These are phyloP conservation scores for Gracilaria domingensis DNA, from an alignment of 23 red algal species.

Conservation along the genomic window DNA sequence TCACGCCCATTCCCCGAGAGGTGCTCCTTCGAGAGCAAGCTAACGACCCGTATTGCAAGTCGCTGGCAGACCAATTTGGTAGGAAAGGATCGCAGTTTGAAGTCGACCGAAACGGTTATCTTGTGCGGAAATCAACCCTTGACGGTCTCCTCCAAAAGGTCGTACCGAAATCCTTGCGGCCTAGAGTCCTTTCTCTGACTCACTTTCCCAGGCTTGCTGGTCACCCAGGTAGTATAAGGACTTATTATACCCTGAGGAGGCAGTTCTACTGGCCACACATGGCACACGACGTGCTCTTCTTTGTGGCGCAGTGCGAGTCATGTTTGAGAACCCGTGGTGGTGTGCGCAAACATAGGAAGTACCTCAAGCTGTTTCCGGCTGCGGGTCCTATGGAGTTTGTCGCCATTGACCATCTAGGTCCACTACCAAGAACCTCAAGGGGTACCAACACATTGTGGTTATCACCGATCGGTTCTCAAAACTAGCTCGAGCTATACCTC, in stretches of 20 bases:
- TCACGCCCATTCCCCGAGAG: constrained; percentile 4
- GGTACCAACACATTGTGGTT: constrained; percentile 29
- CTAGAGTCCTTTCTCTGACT: constrained; percentile 10
- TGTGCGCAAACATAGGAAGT: constrained; percentile 19
- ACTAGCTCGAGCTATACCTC: constrained; percentile 3
- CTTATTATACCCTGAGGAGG: constrained; percentile 46
- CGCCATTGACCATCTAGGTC: constrained; percentile 43
- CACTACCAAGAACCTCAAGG: constrained; percentile 16
- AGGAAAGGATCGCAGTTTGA: constrained; percentile 11
- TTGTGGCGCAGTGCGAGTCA: not conserved
- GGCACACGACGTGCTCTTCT: constrained; percentile 13
- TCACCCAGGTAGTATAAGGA: constrained; percentile 27
- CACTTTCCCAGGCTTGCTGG: not conserved
- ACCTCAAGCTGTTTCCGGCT: constrained; percentile 45
- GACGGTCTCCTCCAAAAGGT: constrained; percentile 36
- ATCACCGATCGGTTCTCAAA: constrained; percentile 61
- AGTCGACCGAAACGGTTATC: not conserved
- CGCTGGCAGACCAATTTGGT: not conserved
- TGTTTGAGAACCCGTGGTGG: constrained; percentile 23
- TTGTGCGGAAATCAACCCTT: not conserved
- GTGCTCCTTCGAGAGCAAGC: constrained; percentile 21
- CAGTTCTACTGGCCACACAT: constrained; percentile 65
- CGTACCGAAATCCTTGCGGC: constrained; percentile 7
- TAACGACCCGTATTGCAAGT: not conserved
- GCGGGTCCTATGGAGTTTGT: constrained; percentile 40